These are phyloP conservation scores for Trapa incisa DNA, from an alignment of 345 rosid genomes.

Conservation along the genomic window DNA sequence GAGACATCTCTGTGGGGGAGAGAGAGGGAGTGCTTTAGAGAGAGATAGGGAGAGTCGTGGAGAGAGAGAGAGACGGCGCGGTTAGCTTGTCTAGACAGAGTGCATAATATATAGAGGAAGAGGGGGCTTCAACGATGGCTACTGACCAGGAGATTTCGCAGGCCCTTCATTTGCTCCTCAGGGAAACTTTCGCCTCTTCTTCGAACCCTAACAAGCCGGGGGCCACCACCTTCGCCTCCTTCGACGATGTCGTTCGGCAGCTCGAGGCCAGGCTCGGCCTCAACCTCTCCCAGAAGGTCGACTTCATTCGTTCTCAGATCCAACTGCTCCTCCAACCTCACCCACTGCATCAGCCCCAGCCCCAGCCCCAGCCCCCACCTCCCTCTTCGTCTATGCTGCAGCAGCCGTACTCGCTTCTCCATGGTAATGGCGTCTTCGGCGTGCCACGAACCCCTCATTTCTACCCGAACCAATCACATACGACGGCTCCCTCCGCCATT, in stretches of 20 bases:
- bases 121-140: neutral
- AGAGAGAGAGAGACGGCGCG: neutral
- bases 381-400: neutral
- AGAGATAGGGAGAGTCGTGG: neutral
- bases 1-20: neutral
- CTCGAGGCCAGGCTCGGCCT: conserved; percentile 75
- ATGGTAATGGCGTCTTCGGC: conserved; percentile 5
- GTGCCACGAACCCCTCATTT: conserved; percentile 12
- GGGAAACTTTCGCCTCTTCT: conserved; percentile 36
- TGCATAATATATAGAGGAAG: conserved; percentile 5
- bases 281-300: conserved; percentile 69
- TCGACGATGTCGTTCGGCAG: conserved; percentile 69
- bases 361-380: conserved; percentile 6
- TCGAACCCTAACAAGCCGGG: conserved; percentile 78
- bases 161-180: conserved; percentile 15
- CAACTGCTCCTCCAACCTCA: conserved; percentile 39
- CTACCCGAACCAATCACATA: conserved; percentile 21
- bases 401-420: conserved; percentile 9
- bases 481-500: neutral
- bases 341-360: neutral
- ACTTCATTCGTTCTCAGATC: conserved; percentile 77
- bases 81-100: conserved; percentile 4
- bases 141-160: conserved; percentile 10
- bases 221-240: conserved; percentile 31
- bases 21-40: neutral